phyloP scores from a whole-genome alignment of 768 basidiomycete species.

The Megacollybia marginata region DNA sequence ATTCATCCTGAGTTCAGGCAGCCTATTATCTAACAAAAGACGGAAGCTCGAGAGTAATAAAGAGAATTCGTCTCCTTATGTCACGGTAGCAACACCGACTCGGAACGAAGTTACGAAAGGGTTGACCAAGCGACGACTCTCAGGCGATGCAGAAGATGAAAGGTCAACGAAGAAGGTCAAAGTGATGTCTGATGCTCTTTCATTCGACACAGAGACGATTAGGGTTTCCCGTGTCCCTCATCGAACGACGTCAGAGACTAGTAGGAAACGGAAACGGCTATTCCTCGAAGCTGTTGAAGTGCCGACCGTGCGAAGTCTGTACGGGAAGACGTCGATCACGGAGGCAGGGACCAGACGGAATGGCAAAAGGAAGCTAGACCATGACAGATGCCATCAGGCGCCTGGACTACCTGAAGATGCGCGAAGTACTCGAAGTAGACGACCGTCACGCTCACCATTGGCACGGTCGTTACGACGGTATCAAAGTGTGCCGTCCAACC shows the following conservation, averaged over 20 bases:
- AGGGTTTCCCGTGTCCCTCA: not conserved
- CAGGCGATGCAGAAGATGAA: conserved; percentile 18
- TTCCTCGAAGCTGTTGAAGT: conserved; percentile 48
- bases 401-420: not conserved
- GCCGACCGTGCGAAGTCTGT: conserved; percentile 25
- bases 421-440: not conserved
- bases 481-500: not conserved
- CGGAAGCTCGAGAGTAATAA: conserved; percentile 36
- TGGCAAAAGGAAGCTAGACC: too few species aligned
- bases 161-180: conserved; percentile 23
- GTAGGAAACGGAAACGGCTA: conserved; percentile 27
- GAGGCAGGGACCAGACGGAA: too few species aligned
- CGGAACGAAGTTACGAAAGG: too few species aligned
- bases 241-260: not conserved
- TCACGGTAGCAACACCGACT: conserved; percentile 15
- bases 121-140: conserved; percentile 34
- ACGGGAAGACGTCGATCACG: not conserved
- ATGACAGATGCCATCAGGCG: not conserved
- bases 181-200: conserved; percentile 11
- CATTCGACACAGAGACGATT: conserved; percentile 7
- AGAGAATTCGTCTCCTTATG: conserved; percentile 49
- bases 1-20: not conserved
- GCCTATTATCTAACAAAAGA: conserved; percentile 25
- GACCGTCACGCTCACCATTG: not conserved
- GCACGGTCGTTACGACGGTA: not conserved